Evolutionary conservation across 257 asterid species (phyloP).

Genomic region (Coffea eugenioides): DNA sequence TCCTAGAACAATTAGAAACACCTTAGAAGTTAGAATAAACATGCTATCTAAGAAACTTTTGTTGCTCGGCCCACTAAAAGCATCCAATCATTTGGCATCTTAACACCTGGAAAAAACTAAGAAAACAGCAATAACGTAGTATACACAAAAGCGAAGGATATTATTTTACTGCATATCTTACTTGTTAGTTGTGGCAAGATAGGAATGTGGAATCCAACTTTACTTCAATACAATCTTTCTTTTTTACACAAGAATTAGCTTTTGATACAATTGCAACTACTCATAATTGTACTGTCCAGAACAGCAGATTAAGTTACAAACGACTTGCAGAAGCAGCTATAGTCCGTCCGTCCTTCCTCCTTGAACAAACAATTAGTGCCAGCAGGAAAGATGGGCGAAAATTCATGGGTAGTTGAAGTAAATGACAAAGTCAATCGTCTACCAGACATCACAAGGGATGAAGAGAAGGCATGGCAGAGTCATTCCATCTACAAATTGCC

Average conservation of each 20-base stretch:
- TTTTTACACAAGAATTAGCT: no score
- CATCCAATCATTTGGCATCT: neutral
- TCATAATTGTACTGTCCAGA: no score
- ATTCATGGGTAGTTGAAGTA: constrained; percentile 28
- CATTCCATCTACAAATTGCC: constrained; percentile 44
- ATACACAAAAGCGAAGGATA: no score
- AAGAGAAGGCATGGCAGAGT: constrained; percentile 35
- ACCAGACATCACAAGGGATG: neutral
- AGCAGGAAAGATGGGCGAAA: constrained; percentile 5
- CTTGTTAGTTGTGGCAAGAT: neutral
- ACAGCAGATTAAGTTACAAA: no score
- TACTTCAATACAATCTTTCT: neutral
- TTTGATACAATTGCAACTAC: no score
- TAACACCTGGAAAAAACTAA: neutral
- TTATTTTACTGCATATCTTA: neutral
- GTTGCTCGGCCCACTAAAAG: neutral
- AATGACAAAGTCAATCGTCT: constrained; percentile 12
- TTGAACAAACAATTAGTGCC: no score
- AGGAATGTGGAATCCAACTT: neutral
- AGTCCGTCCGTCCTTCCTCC: no score
- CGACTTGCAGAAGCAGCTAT: no score
- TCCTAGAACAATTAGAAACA: no score
- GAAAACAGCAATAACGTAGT: no score
- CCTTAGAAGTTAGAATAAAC: no score
- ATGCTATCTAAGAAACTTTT: neutral